Evolutionary conservation across 306 rosid species (phyloP), one percentile per base, ranked within the genome.

Genomic region (Sechiopsis laciniata): DNA sequence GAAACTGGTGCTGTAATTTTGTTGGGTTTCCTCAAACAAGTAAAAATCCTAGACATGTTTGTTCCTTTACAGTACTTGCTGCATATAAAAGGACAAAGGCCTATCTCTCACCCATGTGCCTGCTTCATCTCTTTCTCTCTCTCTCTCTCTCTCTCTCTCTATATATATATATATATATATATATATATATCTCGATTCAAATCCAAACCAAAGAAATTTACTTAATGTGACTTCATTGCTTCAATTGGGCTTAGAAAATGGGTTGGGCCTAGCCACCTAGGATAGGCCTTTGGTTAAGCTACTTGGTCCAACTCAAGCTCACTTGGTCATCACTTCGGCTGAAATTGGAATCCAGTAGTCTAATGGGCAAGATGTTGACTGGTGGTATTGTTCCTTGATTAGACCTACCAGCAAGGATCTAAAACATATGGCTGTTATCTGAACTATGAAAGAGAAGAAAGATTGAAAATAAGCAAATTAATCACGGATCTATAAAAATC

Each of bases 101-200:
- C 21, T 46, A 68, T 46, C 16, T 46, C 55, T 21, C 73, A 52
- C 79, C 69, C 79, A 76, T 76, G 75, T 76, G 69, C 51, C 60
- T 71, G 21, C n/a, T 16, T 22, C 54, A 16, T 53, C 16, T 67
- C 35, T 26, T 26, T 26, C 29, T 26, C 42, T 37, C 5, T 37
- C 42, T 37, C 42, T 37, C 5, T 37, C 42, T 37, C 42, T 37
- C 42, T 37, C 42, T 37, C 42, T 11, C 16, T 67, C 55, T n/a
- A n/a, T n/a, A n/a, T n/a, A n/a, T n/a, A n/a, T n/a, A n/a, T n/a
- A n/a, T n/a, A n/a, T n/a, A n/a, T n/a, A n/a, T n/a, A n/a, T n/a
- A n/a, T n/a, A n/a, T n/a, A n/a, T n/a, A n/a, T n/a, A n/a, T 11
- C 29, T 17, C 55, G 72, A 45, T 64, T 29, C 68, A 29, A 32